These are phyloP conservation scores for Fomitopsis schrenkii DNA, from an alignment of 1,284 basidiomycete genomes.

Conservation along the genomic window DNA sequence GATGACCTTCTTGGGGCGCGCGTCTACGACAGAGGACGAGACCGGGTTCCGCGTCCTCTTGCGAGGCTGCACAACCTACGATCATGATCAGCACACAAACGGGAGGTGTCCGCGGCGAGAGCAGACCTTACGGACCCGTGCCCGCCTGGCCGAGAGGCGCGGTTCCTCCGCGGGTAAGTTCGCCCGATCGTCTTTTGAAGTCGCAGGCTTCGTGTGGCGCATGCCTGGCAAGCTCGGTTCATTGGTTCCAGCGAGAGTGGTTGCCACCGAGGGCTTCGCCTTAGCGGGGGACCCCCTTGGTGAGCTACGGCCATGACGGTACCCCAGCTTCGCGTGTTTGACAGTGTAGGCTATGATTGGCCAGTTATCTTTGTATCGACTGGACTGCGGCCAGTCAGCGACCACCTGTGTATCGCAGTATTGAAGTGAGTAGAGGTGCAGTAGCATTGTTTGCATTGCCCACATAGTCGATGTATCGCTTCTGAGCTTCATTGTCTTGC, in stretches of 20 bases:
- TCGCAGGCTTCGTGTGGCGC: too few species aligned
- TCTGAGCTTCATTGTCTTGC: not conserved
- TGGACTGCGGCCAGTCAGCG: not conserved
- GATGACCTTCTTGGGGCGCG: too few species aligned
- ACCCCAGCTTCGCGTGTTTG: not conserved
- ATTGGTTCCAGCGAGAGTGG: not conserved
- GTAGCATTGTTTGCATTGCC: not conserved
- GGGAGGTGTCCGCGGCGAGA: too few species aligned
- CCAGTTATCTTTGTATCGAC: not conserved
- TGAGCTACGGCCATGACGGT: not conserved
- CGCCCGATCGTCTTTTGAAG: too few species aligned
- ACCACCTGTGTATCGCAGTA: not conserved
- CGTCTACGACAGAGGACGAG: too few species aligned
- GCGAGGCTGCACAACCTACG: not conserved
- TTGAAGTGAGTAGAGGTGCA: not conserved
- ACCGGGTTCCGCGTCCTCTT: too few species aligned
- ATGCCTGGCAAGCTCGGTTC: too few species aligned
- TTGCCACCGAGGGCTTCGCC: not conserved
- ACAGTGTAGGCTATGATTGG: not conserved
- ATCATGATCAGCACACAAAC: not conserved
- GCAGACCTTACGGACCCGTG: too few species aligned
- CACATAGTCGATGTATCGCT: not conserved
- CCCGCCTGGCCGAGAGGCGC: too few species aligned
- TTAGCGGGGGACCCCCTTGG: not conserved
- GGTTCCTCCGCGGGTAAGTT: too few species aligned